Percentiles rank a stretch among this genome's conserved stretches.
These are phyloP conservation scores for Huntiella moniliformis DNA, from an alignment of 2,329 filamentous ascomycete species.

Conservation along the genomic window DNA sequence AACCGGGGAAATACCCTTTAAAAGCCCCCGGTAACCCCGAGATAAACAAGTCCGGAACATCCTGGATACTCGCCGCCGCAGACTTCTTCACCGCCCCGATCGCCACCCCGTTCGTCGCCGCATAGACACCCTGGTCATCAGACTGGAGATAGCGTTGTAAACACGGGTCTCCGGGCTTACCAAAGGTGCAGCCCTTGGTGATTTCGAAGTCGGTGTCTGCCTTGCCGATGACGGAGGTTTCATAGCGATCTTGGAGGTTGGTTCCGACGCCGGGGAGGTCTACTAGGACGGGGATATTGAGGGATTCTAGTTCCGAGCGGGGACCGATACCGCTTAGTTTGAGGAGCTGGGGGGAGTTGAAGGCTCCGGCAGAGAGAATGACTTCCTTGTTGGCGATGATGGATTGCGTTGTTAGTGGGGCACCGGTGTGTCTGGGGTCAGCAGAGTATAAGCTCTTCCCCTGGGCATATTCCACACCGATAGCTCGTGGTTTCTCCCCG, in stretches of 20 bases:
- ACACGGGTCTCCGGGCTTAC: constrained; percentile 8
- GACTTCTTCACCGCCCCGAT: constrained; percentile 12
- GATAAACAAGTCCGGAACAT: constrained; percentile 32
- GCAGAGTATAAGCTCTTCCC: constrained; percentile 13
- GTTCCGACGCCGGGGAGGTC: constrained; percentile 29
- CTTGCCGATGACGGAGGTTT: constrained; percentile 20
- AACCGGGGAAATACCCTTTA: constrained; percentile 36
- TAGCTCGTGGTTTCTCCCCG: constrained; percentile 17
- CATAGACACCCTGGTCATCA: constrained; percentile 6
- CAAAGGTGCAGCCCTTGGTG: constrained; percentile 2
- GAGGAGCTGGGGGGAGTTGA: constrained; percentile 32
- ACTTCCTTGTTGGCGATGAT: constrained; percentile 24
- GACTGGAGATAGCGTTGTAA: not conserved
- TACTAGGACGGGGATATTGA: constrained; percentile 26
- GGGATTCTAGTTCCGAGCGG: constrained; percentile 21
- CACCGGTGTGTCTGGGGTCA: constrained; percentile 20
- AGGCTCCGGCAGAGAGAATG: constrained; percentile 30
- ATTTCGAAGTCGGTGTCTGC: not conserved
- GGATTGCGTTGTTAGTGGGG: constrained; percentile 7
- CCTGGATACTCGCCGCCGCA: constrained; percentile 9
- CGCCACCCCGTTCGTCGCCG: constrained; percentile 8
- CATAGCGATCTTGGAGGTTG: constrained; percentile 27
- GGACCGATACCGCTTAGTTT: constrained; percentile 32
- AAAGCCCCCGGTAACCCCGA: constrained; percentile 35
- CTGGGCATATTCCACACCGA: constrained; percentile 20